Evolutionary conservation across 2,329 filamentous ascomycete species (phyloP).

Genomic region (Aspergillus glaucus): DNA sequence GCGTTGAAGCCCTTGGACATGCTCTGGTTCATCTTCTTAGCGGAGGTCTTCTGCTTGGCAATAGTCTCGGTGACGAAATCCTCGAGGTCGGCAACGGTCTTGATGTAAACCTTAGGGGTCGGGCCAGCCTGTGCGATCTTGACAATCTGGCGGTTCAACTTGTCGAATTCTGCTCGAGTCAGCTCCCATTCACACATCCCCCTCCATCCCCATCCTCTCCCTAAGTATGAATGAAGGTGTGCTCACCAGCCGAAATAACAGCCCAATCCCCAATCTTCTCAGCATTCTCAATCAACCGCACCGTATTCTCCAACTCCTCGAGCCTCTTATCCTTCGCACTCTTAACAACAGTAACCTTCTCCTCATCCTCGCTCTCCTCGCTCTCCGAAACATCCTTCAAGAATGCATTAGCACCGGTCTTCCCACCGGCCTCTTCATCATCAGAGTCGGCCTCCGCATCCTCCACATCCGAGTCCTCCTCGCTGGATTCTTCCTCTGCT

Average conservation of each 20-base stretch:
- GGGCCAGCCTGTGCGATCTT: slow-evolving; percentile 73
- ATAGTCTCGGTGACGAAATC: slow-evolving; percentile 90
- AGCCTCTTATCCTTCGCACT: slow-evolving; percentile 96
- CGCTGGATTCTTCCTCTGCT: slow-evolving; percentile 49
- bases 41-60: slow-evolving; percentile 89
- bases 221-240: neutral
- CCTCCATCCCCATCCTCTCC: neutral
- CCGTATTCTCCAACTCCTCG: slow-evolving; percentile 85
- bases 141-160: slow-evolving; percentile 77
- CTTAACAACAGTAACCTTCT: slow-evolving; percentile 80
- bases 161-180: slow-evolving; percentile 70
- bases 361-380: slow-evolving; percentile 78
- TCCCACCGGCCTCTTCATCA: slow-evolving; percentile 52
- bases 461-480: slow-evolving; percentile 51
- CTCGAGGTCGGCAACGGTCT: slow-evolving; percentile 87
- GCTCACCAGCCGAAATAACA: slow-evolving; percentile 77
- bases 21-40: slow-evolving; percentile 98
- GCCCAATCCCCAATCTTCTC: slow-evolving; percentile 98
- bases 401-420: slow-evolving; percentile 73
- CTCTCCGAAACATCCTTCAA: slow-evolving; percentile 71
- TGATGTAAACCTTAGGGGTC: slow-evolving; percentile 85
- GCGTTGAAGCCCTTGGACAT: slow-evolving; percentile 92
- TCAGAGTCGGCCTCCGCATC: slow-evolving; percentile 51
- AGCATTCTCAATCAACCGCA: slow-evolving; percentile 90
- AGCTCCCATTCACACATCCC: too few relatives aligned